A percentile compares a stretch with the other conserved stretches of the same genome.
Evolutionary conservation across 345 rosid genomes (phyloP).

Genomic region (Citrus sp.): DNA sequence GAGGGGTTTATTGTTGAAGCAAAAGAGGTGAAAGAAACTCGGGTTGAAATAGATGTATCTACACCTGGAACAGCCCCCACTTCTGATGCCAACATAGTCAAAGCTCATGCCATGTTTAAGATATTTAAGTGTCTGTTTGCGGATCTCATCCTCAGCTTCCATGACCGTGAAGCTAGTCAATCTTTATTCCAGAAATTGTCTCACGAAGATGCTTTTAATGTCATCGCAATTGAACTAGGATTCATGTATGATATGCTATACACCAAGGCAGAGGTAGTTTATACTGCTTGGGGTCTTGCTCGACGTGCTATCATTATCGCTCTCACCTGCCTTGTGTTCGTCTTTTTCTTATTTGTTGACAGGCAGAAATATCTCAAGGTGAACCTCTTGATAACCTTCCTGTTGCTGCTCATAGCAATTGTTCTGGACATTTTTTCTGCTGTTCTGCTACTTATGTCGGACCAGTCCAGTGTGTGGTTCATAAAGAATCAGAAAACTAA

Average conservation of each 20-base stretch:
- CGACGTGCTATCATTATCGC: neutral
- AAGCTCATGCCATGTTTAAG: neutral
- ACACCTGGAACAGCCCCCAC: neutral
- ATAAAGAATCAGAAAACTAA: neutral
- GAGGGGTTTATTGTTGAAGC: neutral
- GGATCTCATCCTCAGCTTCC: constrained; percentile 25
- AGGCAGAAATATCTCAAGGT: neutral
- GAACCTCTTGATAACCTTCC: neutral
- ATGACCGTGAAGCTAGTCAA: constrained; percentile 19
- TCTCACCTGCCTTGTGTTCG: constrained; percentile 1
- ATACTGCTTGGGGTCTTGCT: neutral
- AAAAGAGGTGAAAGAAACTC: neutral
- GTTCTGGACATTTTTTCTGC: neutral
- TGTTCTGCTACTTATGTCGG: neutral
- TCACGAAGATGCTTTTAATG: constrained; percentile 13
- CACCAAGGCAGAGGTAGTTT: constrained; percentile 21
- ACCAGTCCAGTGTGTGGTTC: neutral
- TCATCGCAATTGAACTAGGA: constrained; percentile 32
- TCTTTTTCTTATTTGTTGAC: neutral
- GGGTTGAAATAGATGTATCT: neutral
- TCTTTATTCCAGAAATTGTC: neutral
- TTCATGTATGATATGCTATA: constrained; percentile 29
- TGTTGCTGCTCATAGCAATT: neutral
- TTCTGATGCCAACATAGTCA: neutral
- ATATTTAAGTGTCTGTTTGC: constrained; percentile 24